Conservation (phyloP, 441 rosid genomes). For the Daphne laureola region DNA sequence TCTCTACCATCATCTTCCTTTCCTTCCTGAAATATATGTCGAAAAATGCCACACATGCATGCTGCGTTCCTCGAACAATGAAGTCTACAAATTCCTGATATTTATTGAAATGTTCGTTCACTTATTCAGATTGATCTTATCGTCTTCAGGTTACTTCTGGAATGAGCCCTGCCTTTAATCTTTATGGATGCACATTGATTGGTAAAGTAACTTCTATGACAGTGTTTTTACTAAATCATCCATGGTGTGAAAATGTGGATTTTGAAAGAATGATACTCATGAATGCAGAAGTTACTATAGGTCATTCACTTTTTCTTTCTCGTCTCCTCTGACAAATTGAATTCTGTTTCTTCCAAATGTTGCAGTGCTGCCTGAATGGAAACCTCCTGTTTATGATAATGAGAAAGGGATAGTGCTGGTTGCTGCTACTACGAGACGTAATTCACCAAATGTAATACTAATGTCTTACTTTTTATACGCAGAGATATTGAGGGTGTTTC, state of each 20-base stretch:
- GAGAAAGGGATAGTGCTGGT: constrained; percentile 61
- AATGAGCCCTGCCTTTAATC: constrained; percentile 85
- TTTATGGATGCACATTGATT: constrained; percentile 72
- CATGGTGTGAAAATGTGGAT: too few relatives aligned
- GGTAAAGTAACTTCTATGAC: constrained; percentile 34
- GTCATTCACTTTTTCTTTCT: constrained; percentile 5
- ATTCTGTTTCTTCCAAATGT: constrained; percentile 9
- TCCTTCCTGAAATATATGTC: not conserved
- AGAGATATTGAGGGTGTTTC: too few relatives aligned
- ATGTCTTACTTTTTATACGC: not conserved
- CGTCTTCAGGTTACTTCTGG: constrained; percentile 70
- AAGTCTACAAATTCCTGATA: too few relatives aligned
- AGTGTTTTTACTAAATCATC: too few relatives aligned
- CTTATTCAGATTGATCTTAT: not conserved
- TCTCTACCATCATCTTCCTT: not conserved
- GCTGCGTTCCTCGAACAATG: too few relatives aligned
- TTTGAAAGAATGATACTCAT: not conserved
- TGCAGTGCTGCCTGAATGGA: constrained; percentile 91
- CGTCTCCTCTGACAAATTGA: not conserved
- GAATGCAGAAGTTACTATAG: not conserved
- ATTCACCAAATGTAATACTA: constrained; percentile 68
- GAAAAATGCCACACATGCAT: too few relatives aligned
- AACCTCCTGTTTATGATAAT: constrained; percentile 90
- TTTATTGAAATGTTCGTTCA: constrained; percentile 1
- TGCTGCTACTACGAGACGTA: constrained; percentile 84